Conservation (phyloP, 169 alveolate genomes). For the Plasmodium cynomolgi region DNA sequence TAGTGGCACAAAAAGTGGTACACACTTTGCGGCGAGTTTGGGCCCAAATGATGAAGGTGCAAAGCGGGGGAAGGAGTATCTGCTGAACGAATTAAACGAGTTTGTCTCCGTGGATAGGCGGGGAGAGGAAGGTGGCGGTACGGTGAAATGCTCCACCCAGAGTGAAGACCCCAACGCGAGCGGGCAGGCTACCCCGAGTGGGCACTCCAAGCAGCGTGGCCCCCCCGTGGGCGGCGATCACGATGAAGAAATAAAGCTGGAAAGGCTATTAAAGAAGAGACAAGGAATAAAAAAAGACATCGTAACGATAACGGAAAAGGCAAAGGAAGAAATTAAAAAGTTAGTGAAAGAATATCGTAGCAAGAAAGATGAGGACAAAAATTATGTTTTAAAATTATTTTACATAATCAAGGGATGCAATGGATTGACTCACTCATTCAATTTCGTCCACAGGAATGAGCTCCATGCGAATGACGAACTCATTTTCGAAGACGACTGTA, state of each 20-base stretch:
- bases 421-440: constrained; percentile 69
- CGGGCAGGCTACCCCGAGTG: background rate
- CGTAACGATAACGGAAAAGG: constrained; percentile 60
- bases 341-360: background rate
- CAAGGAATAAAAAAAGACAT: constrained; percentile 34
- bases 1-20: background rate
- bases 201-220: background rate
- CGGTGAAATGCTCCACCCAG: background rate
- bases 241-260: constrained; percentile 36
- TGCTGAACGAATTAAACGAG: constrained; percentile 38
- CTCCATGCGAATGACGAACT: constrained; percentile 44
- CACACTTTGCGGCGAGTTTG: background rate
- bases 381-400: constrained; percentile 25
- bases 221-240: background rate
- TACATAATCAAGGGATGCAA: constrained; percentile 66
- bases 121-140: background rate
- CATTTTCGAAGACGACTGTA: constrained; percentile 11
- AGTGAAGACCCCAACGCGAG: background rate
- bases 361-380: constrained; percentile 19
- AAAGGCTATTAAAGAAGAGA: constrained; percentile 52
- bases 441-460: constrained; percentile 16
- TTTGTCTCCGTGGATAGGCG: constrained; percentile 2
- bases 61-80: constrained; percentile 18
- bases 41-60: background rate
- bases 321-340: constrained; percentile 33